These are phyloP conservation scores for Coniophora puteana DNA, from an alignment of 1,284 basidiomycete species.

Conservation along the genomic window DNA sequence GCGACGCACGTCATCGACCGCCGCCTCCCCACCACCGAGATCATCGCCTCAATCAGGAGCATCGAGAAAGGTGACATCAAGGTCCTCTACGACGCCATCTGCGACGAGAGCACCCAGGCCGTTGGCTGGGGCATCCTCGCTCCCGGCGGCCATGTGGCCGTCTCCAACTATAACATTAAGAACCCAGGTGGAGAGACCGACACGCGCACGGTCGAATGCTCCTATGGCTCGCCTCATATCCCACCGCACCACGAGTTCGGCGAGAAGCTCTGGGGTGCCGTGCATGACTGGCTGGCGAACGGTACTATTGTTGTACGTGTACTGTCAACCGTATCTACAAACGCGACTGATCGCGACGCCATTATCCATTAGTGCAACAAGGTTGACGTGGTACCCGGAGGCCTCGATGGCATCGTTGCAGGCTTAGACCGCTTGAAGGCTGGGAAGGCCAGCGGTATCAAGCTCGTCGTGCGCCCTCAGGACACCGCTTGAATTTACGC, in stretches of 20 bases:
- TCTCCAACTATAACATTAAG: slow-evolving; percentile 18
- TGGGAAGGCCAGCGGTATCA: not conserved
- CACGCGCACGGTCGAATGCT: slow-evolving; percentile 19
- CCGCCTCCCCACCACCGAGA: not conserved
- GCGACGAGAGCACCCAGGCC: not conserved
- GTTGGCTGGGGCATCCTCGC: slow-evolving; percentile 2
- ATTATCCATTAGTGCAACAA: not conserved
- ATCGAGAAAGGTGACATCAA: slow-evolving; percentile 11
- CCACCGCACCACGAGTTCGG: slow-evolving; percentile 22
- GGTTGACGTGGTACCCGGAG: not conserved
- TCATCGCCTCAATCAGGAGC: not conserved
- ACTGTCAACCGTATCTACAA: not conserved
- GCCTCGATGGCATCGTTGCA: not conserved
- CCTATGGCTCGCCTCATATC: slow-evolving; percentile 23
- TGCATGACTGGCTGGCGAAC: slow-evolving; percentile 25
- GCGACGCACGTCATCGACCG: slow-evolving; percentile 44
- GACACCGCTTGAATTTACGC: no score
- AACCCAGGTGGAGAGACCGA: not conserved
- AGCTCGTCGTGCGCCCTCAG: not conserved
- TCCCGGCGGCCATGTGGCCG: slow-evolving; percentile 1
- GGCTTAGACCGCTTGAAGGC: not conserved
- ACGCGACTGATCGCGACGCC: no score
- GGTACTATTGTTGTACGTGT: no score
- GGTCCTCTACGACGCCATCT: slow-evolving; percentile 2
- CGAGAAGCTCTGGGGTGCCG: slow-evolving; percentile 19